phyloP scores from a whole-genome alignment of 345 rosid species.

The Aquilaria yunnanensis region DNA sequence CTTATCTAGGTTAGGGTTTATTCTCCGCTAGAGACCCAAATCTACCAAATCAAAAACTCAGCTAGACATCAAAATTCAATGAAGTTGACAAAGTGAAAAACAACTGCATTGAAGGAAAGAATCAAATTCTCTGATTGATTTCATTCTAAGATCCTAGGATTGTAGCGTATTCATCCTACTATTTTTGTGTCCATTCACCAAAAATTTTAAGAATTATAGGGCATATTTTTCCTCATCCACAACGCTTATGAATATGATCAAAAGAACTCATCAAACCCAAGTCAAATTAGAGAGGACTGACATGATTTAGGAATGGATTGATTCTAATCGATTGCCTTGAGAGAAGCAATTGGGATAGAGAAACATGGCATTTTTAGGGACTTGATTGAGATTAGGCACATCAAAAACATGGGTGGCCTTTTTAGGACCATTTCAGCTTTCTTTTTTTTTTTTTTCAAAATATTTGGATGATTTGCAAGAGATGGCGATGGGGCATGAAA shows the following conservation, averaged over 20 bases:
- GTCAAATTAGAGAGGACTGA: neutral
- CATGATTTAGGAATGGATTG: too few species aligned
- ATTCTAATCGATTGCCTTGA: constrained; percentile 18
- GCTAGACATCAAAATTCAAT: constrained; percentile 80
- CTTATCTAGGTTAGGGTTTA: too few species aligned
- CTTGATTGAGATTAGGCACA: constrained; percentile 35
- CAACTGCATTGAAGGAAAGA: constrained; percentile 52
- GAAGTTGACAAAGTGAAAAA: constrained; percentile 44
- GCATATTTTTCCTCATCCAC: constrained; percentile 16
- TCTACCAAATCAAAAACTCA: constrained; percentile 2
- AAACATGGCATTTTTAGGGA: constrained; percentile 25
- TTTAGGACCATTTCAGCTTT: constrained; percentile 27
- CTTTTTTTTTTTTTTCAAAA: too few species aligned
- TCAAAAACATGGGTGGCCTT: constrained; percentile 38
- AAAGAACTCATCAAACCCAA: neutral
- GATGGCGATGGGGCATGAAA: too few species aligned
- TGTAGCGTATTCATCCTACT: constrained; percentile 61
- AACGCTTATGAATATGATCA: constrained; percentile 13
- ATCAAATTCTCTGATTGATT: constrained; percentile 55
- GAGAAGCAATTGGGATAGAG: constrained; percentile 17
- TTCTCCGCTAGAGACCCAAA: too few species aligned
- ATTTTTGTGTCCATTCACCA: constrained; percentile 62
- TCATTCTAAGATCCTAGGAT: constrained; percentile 37
- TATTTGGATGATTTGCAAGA: too few species aligned
- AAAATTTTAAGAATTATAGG: constrained; percentile 37